A percentile compares a stretch with the other conserved stretches of the same genome.
phyloP scores from a whole-genome alignment of 352 stramenopile genomes.

The Phytopythium boreale region DNA sequence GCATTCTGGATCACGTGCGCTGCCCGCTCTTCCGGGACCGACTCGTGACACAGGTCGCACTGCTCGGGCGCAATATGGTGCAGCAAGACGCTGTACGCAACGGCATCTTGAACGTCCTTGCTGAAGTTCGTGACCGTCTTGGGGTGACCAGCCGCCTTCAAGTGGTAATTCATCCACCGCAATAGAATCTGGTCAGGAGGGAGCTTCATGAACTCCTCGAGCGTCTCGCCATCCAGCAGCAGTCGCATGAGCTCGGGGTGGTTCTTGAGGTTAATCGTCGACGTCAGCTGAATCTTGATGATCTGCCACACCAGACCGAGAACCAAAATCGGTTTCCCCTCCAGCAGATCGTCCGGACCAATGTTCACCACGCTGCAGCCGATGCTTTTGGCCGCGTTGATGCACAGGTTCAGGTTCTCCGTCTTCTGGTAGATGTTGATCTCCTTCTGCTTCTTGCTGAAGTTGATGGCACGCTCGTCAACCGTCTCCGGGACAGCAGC shows the following conservation, averaged over 20 bases:
- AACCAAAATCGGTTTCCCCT: constrained; percentile 87
- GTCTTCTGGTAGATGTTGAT: constrained; percentile 88
- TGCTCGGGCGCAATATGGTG: constrained; percentile 80
- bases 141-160: constrained; percentile 67
- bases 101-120: constrained; percentile 78
- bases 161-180: constrained; percentile 94
- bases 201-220: constrained; percentile 90
- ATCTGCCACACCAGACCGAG: constrained; percentile 93
- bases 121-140: constrained; percentile 84
- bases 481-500: constrained; percentile 90
- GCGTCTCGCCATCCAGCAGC: constrained; percentile 80
- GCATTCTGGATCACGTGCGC: constrained; percentile 85
- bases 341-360: constrained; percentile 79
- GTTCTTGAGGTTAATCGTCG: constrained; percentile 91
- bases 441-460: constrained; percentile 71
- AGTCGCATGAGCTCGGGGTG: constrained; percentile 89
- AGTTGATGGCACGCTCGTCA: constrained; percentile 86
- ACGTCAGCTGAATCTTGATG: constrained; percentile 92
- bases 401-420: constrained; percentile 91
- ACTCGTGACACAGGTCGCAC: constrained; percentile 66
- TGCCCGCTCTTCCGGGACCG: constrained; percentile 55
- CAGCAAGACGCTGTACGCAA: constrained; percentile 84
- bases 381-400: constrained; percentile 92
- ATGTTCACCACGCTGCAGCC: constrained; percentile 94
- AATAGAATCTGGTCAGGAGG: constrained; percentile 90